phyloP scores from a whole-genome alignment of 1,139 yeast species.

The Starmera stellimalicola region DNA sequence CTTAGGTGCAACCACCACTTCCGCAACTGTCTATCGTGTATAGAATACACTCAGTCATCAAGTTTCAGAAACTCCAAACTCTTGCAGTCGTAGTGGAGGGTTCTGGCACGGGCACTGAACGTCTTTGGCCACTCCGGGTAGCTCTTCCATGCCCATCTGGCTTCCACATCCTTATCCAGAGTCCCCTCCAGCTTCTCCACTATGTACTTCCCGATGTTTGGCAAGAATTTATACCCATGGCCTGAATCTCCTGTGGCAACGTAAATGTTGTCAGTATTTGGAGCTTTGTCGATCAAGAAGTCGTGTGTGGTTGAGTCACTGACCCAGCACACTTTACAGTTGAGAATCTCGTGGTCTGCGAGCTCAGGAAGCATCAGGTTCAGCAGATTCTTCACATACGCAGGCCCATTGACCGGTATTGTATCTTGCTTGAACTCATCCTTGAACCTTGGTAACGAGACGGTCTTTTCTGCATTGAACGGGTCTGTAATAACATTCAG shows the following conservation, averaged over 20 bases:
- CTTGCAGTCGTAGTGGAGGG: conserved; percentile 11
- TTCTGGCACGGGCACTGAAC: conserved; percentile 13
- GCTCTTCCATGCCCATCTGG: conserved; percentile 12
- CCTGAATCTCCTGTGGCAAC: conserved; percentile 40
- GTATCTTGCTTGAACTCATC: conserved; percentile 25
- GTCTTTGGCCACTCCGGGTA: conserved; percentile 12
- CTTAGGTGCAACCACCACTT: no score
- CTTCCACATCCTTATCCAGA: conserved; percentile 3
- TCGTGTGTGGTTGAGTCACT: conserved; percentile 35
- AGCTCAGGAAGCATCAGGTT: conserved; percentile 29
- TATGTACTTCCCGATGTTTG: conserved; percentile 34
- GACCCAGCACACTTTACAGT: conserved; percentile 37
- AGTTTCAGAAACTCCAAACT: conserved; percentile 7
- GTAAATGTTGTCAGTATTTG: conserved; percentile 22
- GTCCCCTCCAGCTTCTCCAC: conserved; percentile 11
- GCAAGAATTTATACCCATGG: conserved; percentile 34
- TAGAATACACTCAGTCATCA: no score
- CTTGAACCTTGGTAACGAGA: conserved; percentile 31
- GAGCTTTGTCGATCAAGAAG: conserved; percentile 34
- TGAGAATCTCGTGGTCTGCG: conserved; percentile 25
- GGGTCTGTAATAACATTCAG: conserved; percentile 21
- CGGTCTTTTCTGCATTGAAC: conserved; percentile 11
- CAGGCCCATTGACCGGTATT: conserved; percentile 25
- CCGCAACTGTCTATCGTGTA: no score
- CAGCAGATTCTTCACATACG: conserved; percentile 21